Conservation (phyloP, 768 basidiomycete species). For the Amanita brunnescens region DNA sequence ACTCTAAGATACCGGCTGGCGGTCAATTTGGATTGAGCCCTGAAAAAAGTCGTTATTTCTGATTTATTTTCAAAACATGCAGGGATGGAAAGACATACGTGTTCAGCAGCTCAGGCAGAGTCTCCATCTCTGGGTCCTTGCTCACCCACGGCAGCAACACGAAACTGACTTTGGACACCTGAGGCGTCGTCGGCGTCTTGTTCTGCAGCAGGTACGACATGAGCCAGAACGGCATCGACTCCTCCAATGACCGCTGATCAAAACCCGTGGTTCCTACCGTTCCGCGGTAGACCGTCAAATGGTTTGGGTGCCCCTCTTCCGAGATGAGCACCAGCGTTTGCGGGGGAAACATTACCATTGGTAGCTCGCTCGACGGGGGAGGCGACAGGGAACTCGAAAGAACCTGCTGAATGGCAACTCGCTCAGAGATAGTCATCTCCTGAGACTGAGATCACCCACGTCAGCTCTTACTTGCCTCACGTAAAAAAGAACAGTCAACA, state of each 20-base stretch:
- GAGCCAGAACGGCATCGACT: conserved; percentile 80
- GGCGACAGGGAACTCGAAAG: conserved; percentile 52
- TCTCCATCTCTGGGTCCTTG: conserved; percentile 47
- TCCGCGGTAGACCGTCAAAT: conserved; percentile 71
- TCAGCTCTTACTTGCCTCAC: not conserved
- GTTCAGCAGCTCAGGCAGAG: conserved; percentile 75
- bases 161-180: conserved; percentile 76
- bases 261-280: conserved; percentile 43
- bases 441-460: conserved; percentile 5
- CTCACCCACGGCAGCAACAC: conserved; percentile 71
- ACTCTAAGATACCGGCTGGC: conserved; percentile 82
- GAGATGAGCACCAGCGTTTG: conserved; percentile 66
- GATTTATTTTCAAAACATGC: conserved; percentile 6
- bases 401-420: conserved; percentile 46
- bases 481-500: not conserved
- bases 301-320: conserved; percentile 71
- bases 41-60: conserved; percentile 16
- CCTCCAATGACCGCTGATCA: conserved; percentile 49
- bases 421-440: conserved; percentile 19
- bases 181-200: conserved; percentile 40
- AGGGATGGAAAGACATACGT: conserved; percentile 46
- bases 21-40: conserved; percentile 77
- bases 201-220: conserved; percentile 78
- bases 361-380: conserved; percentile 65
- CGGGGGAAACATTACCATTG: conserved; percentile 49